phyloP scores from a whole-genome alignment of 192 early-diverging fungal genomes.

The Oehlia diaphana region DNA sequence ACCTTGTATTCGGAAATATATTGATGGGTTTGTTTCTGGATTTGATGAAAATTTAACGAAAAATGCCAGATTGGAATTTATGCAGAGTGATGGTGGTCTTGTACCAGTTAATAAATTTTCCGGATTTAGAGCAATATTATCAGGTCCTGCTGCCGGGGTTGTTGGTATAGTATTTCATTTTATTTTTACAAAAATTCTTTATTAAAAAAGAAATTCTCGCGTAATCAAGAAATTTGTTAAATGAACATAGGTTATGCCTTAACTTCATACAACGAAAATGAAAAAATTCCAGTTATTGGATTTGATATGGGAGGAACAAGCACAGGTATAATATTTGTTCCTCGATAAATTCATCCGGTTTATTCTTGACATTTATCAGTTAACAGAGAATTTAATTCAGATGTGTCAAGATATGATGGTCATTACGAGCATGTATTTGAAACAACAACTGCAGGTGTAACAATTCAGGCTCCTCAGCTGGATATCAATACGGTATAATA shows the following conservation, averaged over 20 bases:
- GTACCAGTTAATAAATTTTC: constrained; percentile 82
- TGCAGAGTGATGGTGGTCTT: constrained; percentile 97
- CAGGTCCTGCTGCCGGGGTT: constrained; percentile 94
- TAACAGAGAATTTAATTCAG: constrained; percentile 39
- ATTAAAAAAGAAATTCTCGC: not conserved
- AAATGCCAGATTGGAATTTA: constrained; percentile 77
- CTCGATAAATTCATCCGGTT: not conserved
- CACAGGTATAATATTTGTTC: constrained; percentile 41
- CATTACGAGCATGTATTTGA: constrained; percentile 93
- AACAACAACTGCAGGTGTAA: constrained; percentile 87
- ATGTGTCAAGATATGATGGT: constrained; percentile 91
- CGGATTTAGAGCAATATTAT: constrained; percentile 89
- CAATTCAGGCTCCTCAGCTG: constrained; percentile 94
- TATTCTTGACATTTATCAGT: not conserved
- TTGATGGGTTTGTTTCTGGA: constrained; percentile 81
- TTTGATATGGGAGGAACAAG: constrained; percentile 97
- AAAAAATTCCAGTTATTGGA: constrained; percentile 74
- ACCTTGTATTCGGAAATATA: constrained; percentile 84
- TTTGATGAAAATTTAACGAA: constrained; percentile 73
- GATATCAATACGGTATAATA: constrained; percentile 80
- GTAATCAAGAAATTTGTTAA: not conserved
- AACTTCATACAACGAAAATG: constrained; percentile 50
- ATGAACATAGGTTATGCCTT: constrained; percentile 43
- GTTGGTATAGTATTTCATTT: constrained; percentile 63
- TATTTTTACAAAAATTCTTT: not conserved